Conservation (phyloP, 192 early-diverging fungal species). For the Rhizoclosmatium globosum region DNA sequence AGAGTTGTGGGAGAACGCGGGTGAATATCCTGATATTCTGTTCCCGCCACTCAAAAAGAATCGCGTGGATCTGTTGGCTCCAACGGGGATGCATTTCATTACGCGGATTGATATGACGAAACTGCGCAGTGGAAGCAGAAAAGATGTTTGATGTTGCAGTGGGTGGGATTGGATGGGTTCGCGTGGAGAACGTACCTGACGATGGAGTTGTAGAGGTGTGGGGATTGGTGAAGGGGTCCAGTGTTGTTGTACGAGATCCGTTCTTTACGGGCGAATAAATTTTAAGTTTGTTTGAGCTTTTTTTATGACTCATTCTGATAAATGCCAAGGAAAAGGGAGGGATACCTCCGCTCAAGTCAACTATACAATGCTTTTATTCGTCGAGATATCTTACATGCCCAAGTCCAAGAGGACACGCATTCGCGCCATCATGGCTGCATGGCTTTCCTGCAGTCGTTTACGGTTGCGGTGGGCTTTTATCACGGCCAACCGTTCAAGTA, state of each 20-base stretch:
- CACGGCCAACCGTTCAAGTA: no score
- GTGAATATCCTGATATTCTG: conserved; percentile 11
- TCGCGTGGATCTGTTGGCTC: not conserved
- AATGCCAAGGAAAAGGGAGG: no score
- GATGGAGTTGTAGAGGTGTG: conserved; percentile 16
- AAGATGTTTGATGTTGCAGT: conserved; percentile 21
- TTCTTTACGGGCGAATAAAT: not conserved
- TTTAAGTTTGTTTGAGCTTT: no score
- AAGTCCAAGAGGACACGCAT: no score
- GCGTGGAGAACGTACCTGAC: not conserved
- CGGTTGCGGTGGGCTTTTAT: no score
- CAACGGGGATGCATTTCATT: not conserved
- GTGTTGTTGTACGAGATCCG: not conserved
- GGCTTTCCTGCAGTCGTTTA: no score
- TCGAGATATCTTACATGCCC: no score
- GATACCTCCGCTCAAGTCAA: no score
- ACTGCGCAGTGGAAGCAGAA: conserved; percentile 1
- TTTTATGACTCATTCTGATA: no score
- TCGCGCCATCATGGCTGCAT: no score
- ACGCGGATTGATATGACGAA: not conserved
- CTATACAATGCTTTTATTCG: no score
- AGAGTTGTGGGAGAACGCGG: not conserved
- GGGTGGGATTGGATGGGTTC: conserved; percentile 29
- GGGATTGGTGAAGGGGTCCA: not conserved
- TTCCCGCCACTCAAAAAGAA: conserved; percentile 21